phyloP scores from a whole-genome alignment of 2,329 filamentous ascomycete species.

The Magnaporthiopsis poae region DNA sequence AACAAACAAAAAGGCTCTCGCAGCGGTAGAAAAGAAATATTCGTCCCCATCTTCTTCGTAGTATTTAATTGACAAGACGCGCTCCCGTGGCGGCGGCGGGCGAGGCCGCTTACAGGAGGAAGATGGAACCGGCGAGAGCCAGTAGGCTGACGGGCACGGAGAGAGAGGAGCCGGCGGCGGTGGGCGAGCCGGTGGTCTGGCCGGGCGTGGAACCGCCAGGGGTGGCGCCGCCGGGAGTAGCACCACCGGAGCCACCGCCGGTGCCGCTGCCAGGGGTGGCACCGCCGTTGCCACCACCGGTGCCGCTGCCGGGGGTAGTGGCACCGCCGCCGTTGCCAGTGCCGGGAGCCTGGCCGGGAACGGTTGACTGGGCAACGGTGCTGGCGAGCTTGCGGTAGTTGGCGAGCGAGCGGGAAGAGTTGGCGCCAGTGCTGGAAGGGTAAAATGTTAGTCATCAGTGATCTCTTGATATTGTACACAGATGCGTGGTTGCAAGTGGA shows the following conservation, averaged over 20 bases:
- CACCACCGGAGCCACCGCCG: slow-evolving; percentile 15
- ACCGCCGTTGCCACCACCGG: slow-evolving; percentile 16
- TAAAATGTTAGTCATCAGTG: neutral
- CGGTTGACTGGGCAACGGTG: slow-evolving; percentile 27
- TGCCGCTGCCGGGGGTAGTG: neutral
- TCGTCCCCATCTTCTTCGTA: neutral
- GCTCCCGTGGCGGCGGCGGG: no score
- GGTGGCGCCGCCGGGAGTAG: slow-evolving; percentile 14
- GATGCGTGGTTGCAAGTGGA: no score
- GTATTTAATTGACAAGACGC: neutral
- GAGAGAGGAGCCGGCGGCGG: slow-evolving; percentile 18
- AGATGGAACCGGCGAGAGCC: slow-evolving; percentile 29
- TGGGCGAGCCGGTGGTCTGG: slow-evolving; percentile 17
- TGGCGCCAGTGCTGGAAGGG: slow-evolving; percentile 24
- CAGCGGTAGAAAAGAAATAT: no score
- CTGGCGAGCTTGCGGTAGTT: slow-evolving; percentile 36
- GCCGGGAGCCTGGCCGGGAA: slow-evolving; percentile 17
- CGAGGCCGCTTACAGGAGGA: slow-evolving; percentile 30
- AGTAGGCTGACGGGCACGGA: slow-evolving; percentile 33
- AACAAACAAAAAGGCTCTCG: neutral
- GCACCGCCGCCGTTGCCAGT: slow-evolving; percentile 6
- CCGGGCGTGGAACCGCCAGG: slow-evolving; percentile 13
- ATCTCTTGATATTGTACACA: no score
- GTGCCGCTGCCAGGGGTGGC: slow-evolving; percentile 16
- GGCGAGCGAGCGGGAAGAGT: slow-evolving; percentile 40